A percentile compares a stretch with the other conserved stretches of the same genome.
Conservation (phyloP, 306 rosid species). For the Quercus rubra region DNA sequence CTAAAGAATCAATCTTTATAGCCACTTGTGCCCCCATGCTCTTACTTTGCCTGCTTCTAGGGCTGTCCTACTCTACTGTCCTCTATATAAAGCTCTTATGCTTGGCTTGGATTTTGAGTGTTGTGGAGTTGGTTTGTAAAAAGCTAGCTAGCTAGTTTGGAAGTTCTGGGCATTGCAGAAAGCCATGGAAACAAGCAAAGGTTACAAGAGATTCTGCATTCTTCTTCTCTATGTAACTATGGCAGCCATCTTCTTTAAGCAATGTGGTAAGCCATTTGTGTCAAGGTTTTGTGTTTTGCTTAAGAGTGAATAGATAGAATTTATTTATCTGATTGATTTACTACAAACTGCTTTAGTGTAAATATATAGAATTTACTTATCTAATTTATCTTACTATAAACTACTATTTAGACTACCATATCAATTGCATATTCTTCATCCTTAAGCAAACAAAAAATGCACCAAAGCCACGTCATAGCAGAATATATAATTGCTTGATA, state of each 20-base stretch:
- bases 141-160: not conserved
- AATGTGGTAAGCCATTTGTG: constrained; percentile 55
- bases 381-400: not conserved
- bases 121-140: constrained; percentile 17
- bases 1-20: constrained; percentile 75
- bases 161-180: constrained; percentile 7
- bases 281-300: not conserved
- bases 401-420: not conserved
- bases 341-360: not conserved
- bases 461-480: no score
- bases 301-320: not conserved
- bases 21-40: constrained; percentile 28
- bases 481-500: no score
- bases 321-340: no score
- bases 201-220: constrained; percentile 23
- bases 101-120: constrained; percentile 30
- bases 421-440: not conserved
- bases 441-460: no score
- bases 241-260: constrained; percentile 43
- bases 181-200: constrained; percentile 45
- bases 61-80: constrained; percentile 5
- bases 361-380: not conserved
- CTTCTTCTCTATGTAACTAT: constrained; percentile 39
- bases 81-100: constrained; percentile 25
- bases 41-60: constrained; percentile 25